These are phyloP conservation scores for Kregervanrija pseudodelftensis DNA, from an alignment of 805 yeast species.

Conservation along the genomic window DNA sequence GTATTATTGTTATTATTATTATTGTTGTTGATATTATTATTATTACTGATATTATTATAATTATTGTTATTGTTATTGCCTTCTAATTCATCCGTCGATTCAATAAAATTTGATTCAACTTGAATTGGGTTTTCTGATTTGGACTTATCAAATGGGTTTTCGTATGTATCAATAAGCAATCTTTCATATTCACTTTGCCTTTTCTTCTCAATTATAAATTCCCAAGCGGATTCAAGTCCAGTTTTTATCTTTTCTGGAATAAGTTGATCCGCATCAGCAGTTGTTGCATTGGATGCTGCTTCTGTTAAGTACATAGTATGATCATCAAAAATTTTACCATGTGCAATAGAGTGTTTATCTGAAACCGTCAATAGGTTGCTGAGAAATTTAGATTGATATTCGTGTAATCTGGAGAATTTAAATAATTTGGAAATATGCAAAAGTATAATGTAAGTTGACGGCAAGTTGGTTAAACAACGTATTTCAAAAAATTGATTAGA, in stretches of 20 bases:
- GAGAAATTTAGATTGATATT: conserved; percentile 24
- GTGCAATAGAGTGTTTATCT: conserved; percentile 27
- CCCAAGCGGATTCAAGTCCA: conserved; percentile 35
- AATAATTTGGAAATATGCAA: conserved; percentile 18
- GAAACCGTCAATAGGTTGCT: conserved; percentile 27
- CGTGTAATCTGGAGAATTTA: conserved; percentile 14
- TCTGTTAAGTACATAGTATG: conserved; percentile 8
- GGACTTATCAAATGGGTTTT: conserved; percentile 7
- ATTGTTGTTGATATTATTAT: too few species aligned
- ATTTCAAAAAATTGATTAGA: conserved; percentile 9
- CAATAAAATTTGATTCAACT: too few species aligned
- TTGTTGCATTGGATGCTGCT: not conserved
- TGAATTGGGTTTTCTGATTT: too few species aligned
- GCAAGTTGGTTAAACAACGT: conserved; percentile 24
- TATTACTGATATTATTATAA: too few species aligned
- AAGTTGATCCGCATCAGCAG: not conserved
- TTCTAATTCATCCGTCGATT: too few species aligned
- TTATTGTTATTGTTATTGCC: too few species aligned
- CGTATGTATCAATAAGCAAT: conserved; percentile 31
- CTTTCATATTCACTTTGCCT: conserved; percentile 48
- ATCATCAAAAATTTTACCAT: conserved; percentile 28
- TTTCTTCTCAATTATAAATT: conserved; percentile 37
- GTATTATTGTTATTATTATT: too few species aligned
- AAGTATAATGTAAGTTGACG: conserved; percentile 20
- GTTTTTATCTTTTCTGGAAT: conserved; percentile 7